These are phyloP conservation scores for Thielaviopsis euricoi DNA, from an alignment of 2,329 filamentous ascomycete genomes.

Conservation along the genomic window DNA sequence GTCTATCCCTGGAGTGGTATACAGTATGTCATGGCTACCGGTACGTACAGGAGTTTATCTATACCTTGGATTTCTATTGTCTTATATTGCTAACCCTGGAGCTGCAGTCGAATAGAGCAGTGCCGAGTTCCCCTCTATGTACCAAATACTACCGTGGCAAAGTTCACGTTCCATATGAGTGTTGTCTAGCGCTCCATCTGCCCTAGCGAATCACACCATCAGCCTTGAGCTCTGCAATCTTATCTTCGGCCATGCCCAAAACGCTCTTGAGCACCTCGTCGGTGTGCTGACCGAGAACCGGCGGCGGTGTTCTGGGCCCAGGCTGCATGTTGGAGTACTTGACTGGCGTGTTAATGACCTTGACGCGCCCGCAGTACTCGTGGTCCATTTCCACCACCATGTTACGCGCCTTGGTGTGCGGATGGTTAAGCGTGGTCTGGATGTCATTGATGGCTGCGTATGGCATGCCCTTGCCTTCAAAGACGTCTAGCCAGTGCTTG, in stretches of 20 bases:
- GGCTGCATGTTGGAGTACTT: constrained; percentile 80
- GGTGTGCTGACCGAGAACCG: constrained; percentile 76
- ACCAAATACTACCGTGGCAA: background rate
- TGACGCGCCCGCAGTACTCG: constrained; percentile 64
- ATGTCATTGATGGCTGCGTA: constrained; percentile 90
- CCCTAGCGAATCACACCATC: constrained; percentile 47
- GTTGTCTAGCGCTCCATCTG: background rate
- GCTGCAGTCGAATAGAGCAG: background rate
- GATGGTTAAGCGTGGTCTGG: constrained; percentile 64
- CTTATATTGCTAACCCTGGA: background rate
- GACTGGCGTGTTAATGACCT: constrained; percentile 83
- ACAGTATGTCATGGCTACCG: background rate
- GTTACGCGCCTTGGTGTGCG: constrained; percentile 65
- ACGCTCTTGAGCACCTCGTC: constrained; percentile 53
- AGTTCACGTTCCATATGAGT: background rate
- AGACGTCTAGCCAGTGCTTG: constrained; percentile 66
- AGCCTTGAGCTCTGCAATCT: constrained; percentile 45
- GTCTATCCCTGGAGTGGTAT: background rate
- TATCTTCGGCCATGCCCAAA: constrained; percentile 39
- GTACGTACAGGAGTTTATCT: background rate
- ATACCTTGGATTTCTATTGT: too few species aligned
- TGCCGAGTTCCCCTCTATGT: background rate
- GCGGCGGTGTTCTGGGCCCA: constrained; percentile 60
- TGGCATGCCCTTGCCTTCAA: constrained; percentile 86
- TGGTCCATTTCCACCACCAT: constrained; percentile 90